Conservation (phyloP, 129 eudicot genomes). For the Rutidosis leptorrhynchoides region DNA sequence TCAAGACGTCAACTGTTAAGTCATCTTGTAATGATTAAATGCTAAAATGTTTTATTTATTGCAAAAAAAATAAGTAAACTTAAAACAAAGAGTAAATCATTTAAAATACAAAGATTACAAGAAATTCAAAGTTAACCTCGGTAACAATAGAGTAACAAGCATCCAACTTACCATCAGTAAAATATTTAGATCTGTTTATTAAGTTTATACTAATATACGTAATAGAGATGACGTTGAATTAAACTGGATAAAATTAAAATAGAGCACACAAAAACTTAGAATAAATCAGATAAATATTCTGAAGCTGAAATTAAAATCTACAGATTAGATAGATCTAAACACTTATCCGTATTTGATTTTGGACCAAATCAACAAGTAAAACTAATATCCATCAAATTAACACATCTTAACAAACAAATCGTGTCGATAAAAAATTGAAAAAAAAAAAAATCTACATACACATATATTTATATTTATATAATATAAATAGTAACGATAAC, state of each 20-base stretch:
- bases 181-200: neutral
- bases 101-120: too few relatives aligned
- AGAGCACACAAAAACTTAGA: neutral
- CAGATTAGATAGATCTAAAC: conserved; percentile 34
- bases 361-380: conserved; percentile 2
- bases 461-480: conserved; percentile 17
- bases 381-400: conserved; percentile 20
- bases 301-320: conserved; percentile 3
- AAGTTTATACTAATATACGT: neutral
- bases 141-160: neutral
- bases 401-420: conserved; percentile 18
- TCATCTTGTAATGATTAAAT: too few relatives aligned
- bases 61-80: too few relatives aligned
- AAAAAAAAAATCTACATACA: conserved; percentile 25
- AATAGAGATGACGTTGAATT: neutral
- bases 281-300: neutral
- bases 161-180: neutral
- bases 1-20: too few relatives aligned
- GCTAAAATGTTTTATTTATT: neutral
- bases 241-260: neutral
- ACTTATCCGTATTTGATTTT: conserved; percentile 1
- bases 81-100: neutral
- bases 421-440: conserved; percentile 13
- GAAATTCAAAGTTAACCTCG: too few relatives aligned
- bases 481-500: conserved; percentile 5